Evolutionary conservation across 2,329 filamentous ascomycete genomes (phyloP).

Genomic region (Fusarium staphyleae): DNA sequence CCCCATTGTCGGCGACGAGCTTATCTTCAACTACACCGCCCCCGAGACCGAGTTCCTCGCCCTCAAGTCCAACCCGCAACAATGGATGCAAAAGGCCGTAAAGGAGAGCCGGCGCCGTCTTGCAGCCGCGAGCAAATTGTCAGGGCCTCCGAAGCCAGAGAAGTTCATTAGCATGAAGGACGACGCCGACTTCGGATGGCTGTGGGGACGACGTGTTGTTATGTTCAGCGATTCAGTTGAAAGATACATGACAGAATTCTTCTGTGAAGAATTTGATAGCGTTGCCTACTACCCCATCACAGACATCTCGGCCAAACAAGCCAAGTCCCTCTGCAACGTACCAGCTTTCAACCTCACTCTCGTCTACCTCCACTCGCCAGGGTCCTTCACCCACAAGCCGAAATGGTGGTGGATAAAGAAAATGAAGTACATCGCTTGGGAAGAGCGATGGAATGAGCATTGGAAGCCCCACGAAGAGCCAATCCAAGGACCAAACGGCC

Average conservation of each 20-base stretch:
- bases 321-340: conserved; percentile 12
- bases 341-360: conserved; percentile 24
- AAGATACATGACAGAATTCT: conserved; percentile 28
- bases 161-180: conserved; percentile 25
- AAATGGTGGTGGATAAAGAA: conserved; percentile 36
- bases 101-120: conserved; percentile 17
- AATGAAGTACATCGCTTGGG: conserved; percentile 24
- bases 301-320: conserved; percentile 4
- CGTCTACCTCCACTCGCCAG: conserved; percentile 24
- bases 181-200: conserved; percentile 12
- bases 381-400: conserved; percentile 29
- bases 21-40: conserved; percentile 75
- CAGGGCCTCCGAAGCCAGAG: background rate
- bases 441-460: conserved; percentile 25
- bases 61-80: conserved; percentile 9
- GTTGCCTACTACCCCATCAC: background rate
- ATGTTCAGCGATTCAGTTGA: conserved; percentile 33
- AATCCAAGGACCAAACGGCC: conserved; percentile 23
- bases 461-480: conserved; percentile 26
- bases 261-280: conserved; percentile 25
- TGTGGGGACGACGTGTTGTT: conserved; percentile 27
- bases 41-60: conserved; percentile 28
- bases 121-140: background rate
- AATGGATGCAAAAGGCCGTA: conserved; percentile 32
- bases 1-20: conserved; percentile 47